These are phyloP conservation scores for Tolypocladium inflatum DNA, from an alignment of 2,329 filamentous ascomycete species.

Conservation along the genomic window DNA sequence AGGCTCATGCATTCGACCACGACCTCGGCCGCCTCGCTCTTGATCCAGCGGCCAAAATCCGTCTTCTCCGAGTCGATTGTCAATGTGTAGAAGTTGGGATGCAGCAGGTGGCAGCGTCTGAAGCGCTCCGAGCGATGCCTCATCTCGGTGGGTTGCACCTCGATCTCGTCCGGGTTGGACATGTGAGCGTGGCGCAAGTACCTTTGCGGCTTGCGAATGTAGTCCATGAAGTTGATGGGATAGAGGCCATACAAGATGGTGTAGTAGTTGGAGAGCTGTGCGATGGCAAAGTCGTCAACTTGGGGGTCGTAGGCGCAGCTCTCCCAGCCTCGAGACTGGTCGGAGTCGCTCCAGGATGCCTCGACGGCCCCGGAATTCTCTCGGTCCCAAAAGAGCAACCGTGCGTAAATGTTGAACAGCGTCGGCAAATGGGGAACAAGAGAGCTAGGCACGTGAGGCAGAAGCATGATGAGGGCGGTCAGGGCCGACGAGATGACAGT, in stretches of 20 bases:
- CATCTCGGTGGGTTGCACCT: conserved; percentile 70
- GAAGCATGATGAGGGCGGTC: conserved; percentile 68
- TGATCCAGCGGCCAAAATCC: conserved; percentile 69
- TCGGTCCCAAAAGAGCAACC: conserved; percentile 69
- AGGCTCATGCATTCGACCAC: conserved; percentile 70
- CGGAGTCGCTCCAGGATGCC: conserved; percentile 27
- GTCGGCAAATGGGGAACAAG: conserved; percentile 59
- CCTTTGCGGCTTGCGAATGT: conserved; percentile 71
- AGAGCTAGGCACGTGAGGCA: conserved; percentile 71
- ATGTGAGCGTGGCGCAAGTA: conserved; percentile 68
- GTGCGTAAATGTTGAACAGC: conserved; percentile 73
- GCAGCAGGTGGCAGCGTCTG: conserved; percentile 61
- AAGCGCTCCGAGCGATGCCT: conserved; percentile 67
- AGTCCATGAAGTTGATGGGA: conserved; percentile 78
- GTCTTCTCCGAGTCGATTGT: conserved; percentile 73
- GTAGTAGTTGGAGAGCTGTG: conserved; percentile 65
- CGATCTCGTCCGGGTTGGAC: conserved; percentile 60
- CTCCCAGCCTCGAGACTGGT: conserved; percentile 46
- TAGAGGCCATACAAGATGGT: conserved; percentile 77
- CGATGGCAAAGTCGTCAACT: conserved; percentile 50
- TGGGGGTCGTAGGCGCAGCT: conserved; percentile 52
- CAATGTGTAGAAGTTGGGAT: conserved; percentile 76
- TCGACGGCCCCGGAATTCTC: conserved; percentile 33
- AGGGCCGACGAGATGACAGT: conserved; percentile 67
- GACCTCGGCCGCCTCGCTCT: conserved; percentile 69